Base-by-base conservation (phyloP, 768 basidiomycete genomes). In the button mushroom (Agaricus bisporus) region DNA sequence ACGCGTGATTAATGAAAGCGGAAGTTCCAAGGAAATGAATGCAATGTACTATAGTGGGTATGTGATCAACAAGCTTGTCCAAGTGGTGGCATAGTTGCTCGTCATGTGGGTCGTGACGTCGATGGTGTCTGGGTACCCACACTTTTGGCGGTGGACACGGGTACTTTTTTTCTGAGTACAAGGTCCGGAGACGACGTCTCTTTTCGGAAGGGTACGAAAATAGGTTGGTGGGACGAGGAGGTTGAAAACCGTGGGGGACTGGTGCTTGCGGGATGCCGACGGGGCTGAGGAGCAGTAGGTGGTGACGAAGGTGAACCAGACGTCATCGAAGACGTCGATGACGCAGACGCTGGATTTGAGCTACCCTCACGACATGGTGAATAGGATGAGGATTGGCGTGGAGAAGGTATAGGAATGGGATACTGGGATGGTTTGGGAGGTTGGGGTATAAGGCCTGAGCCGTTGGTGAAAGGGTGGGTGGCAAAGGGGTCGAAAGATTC, bases 401-500 rank as follows among this genome's bases (percentile, higher is more conserved):
- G 46, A 4, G 72, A 66, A 26, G 73, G 70, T 28, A 73, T 68
- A 18, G 68, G 70, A 41, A 70, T 68, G 14, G 78, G 71, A 64
- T 80, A 80, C 48, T 69, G 64, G 1, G 80, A 79, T 18, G 79
- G 79, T 26, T 63, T 61, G 9, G 77, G 73, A 48, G 79, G 73
- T 50, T 64, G 66, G 15, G 73, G 73, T 8, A 63, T 49, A 43
- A 75, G 55, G 26, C 73, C 74, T 41, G 68, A 73, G 55, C 61
- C 67, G 51, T 75, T 75, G 35, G 79, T 82, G 72, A 83, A 85
- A 9, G 81, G 79, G 63, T 84, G 80, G 17, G 71, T 73, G 18
- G 76, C 78, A 61, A 78, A 77, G 38, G 81, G 81, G 69, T 84
- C 71, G 60, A 84, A 83, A 20, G 78, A 76, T 18, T 69, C 66